Percentiles rank a stretch among this genome's conserved stretches.
Conservation (phyloP, 2,329 filamentous ascomycete genomes). For the Xylariaceae sp. region DNA sequence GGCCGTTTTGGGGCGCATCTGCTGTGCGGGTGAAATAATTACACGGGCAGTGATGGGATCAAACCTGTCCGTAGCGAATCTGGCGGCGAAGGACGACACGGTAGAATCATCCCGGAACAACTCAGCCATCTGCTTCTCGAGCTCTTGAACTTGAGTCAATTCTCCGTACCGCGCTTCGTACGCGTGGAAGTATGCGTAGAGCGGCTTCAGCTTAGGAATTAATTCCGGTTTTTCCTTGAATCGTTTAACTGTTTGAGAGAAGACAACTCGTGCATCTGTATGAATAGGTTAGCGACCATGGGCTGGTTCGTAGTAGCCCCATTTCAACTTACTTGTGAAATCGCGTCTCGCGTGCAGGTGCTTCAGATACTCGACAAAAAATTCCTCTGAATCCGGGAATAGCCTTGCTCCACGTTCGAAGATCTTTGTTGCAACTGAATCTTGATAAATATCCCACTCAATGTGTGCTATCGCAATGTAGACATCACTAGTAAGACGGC, state of each 20-base stretch:
- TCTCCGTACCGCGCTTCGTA: conserved; percentile 95
- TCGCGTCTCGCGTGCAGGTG: conserved; percentile 90
- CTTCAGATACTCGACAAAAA: conserved; percentile 93
- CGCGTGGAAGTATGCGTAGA: conserved; percentile 89
- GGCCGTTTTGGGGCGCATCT: conserved; percentile 60
- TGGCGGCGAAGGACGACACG: conserved; percentile 66
- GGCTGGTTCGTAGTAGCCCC: conserved; percentile 2
- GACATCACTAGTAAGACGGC: conserved; percentile 86
- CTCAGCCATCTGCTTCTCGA: conserved; percentile 89
- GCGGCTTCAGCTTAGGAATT: conserved; percentile 68
- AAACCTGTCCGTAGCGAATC: conserved; percentile 69
- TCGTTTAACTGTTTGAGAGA: conserved; percentile 86
- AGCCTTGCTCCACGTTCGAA: conserved; percentile 90
- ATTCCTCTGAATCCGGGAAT: conserved; percentile 88
- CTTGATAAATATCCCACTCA: conserved; percentile 94
- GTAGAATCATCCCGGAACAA: conserved; percentile 86
- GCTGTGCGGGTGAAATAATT: conserved; percentile 73
- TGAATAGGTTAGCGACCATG: conserved; percentile 20
- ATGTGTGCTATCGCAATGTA: conserved; percentile 91
- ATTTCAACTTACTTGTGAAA: conserved; percentile 68
- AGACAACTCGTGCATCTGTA: conserved; percentile 85
- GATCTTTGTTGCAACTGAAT: conserved; percentile 86
- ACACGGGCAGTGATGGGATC: conserved; percentile 76
- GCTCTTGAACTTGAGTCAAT: conserved; percentile 78
- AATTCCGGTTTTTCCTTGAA: conserved; percentile 72